A percentile compares a stretch with the other conserved stretches of the same genome.
Conservation (phyloP, 1,139 yeast genomes). For the Scheffersomyces titani region DNA sequence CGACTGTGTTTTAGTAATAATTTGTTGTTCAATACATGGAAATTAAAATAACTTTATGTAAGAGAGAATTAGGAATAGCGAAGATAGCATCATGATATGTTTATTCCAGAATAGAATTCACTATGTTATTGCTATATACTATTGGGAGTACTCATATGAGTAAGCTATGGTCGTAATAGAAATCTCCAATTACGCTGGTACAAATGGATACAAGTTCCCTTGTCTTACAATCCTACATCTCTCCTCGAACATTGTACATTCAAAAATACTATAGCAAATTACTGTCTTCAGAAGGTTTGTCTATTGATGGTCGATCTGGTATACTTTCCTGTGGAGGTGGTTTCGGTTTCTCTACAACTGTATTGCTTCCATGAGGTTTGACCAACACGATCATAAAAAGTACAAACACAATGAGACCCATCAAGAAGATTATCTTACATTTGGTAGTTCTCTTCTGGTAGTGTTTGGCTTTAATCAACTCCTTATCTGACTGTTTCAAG, state of each 20-base stretch:
- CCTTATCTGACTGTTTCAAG: constrained; percentile 74
- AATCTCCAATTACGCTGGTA: too few relatives aligned
- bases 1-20: not conserved
- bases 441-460: constrained; percentile 90
- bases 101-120: not conserved
- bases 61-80: not conserved
- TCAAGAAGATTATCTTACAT: constrained; percentile 79
- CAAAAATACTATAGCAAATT: not conserved
- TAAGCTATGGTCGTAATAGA: too few relatives aligned
- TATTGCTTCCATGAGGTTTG: constrained; percentile 51
- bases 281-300: constrained; percentile 7
- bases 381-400: constrained; percentile 70
- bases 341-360: constrained; percentile 23
- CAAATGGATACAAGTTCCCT: too few relatives aligned
- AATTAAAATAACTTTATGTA: too few relatives aligned
- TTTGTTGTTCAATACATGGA: not conserved
- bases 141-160: not conserved
- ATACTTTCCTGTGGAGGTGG: constrained; percentile 3
- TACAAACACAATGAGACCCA: constrained; percentile 70
- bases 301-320: constrained; percentile 5
- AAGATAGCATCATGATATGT: not conserved
- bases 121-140: not conserved
- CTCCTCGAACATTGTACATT: not conserved
- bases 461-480: constrained; percentile 70
- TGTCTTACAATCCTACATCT: too few relatives aligned